Conservation (phyloP, 371 early-diverging fungal species). For the Entomophthora muscae region DNA sequence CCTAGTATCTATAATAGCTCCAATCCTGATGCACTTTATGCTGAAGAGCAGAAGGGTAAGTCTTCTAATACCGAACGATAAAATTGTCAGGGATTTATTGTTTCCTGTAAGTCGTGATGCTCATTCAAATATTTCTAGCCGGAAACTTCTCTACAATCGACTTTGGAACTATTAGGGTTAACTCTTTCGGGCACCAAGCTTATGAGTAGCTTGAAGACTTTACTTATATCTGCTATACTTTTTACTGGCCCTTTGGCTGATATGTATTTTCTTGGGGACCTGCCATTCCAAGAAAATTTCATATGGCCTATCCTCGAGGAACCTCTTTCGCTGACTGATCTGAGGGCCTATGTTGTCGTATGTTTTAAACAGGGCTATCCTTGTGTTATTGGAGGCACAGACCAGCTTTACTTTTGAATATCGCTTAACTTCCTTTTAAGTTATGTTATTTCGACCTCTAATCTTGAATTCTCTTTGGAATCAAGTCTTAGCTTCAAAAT, state of each 20-base stretch:
- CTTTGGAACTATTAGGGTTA: background rate
- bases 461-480: background rate
- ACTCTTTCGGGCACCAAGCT: background rate
- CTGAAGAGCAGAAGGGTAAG: background rate
- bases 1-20: background rate
- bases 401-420: background rate
- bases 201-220: background rate
- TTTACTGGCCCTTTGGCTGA: background rate
- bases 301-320: background rate
- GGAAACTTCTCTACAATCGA: background rate
- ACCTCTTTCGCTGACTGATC: background rate
- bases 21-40: background rate
- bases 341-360: background rate
- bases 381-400: background rate
- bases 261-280: background rate
- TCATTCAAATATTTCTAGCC: background rate
- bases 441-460: background rate
- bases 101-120: background rate
- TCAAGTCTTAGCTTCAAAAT: too few relatives aligned
- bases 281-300: background rate
- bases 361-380: background rate
- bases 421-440: background rate
- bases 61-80: background rate
- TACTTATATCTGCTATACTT: background rate
- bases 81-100: background rate